Evolutionary conservation across 805 yeast species (phyloP), one percentile per base, ranked within the genome.

Genomic region (Pichia phayaonensis): DNA sequence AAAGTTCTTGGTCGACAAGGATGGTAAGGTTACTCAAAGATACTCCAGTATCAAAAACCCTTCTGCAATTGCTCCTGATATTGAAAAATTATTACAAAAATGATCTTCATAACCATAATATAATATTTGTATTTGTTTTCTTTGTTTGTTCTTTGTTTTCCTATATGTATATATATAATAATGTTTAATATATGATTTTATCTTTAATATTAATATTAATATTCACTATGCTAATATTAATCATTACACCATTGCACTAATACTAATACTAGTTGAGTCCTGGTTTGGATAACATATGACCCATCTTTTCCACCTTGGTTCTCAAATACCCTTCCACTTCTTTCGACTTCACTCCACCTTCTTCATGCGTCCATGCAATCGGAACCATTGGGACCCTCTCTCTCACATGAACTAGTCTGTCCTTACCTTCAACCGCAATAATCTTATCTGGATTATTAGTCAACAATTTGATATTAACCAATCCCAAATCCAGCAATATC

Each of bases 371-470:
- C 99, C 99, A 94, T 8, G 96, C 90, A 49, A 90, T 75, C 15
- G 99, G 99, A 4, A 94, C 79, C 99, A 94, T 94, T 38, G 99
- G 96, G 2, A 92, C 90, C 57, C 99, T 79, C 65, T 92, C 94
- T 24, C 77, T 75, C 42, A 95, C 98, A 54, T 75, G 76, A 29
- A 94, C 81, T 47, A 79, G 72, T 40, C 84, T 75, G 60, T 88
- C 76, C 61, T 80, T 81, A 40, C 97, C 96, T 68, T 90, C 97
- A 4, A 94, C 97, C 1, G 97, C 97, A 22, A 83, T 79, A 41
- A 94, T 88, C 68, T 94, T 94, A 64, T 94, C 98, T 2, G 99
- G 99, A 63, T 94, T 94, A 63, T 94, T 94, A 1, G 99, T 94
- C 62, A 94, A 72, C 40, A 94, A 72, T 58, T 85, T 80, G 54